These are phyloP conservation scores for Alternaria metachromatica DNA, from an alignment of 2,329 filamentous ascomycete genomes.

Conservation along the genomic window DNA sequence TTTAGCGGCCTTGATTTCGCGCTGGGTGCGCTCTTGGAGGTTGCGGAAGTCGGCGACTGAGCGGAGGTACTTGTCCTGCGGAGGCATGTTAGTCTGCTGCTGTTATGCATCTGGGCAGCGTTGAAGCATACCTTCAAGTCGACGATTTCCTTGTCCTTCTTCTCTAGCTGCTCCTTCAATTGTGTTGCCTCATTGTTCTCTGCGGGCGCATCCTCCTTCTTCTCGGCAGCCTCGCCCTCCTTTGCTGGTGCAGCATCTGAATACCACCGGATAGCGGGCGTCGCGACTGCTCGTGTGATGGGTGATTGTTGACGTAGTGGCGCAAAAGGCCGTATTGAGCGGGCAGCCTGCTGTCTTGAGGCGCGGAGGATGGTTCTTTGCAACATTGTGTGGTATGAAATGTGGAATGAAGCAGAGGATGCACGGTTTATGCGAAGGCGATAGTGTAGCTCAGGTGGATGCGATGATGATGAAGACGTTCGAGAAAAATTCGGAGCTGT, in stretches of 20 bases:
- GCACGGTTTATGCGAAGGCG: neutral
- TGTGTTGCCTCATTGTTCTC: slow-evolving; percentile 36
- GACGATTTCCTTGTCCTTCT: slow-evolving; percentile 73
- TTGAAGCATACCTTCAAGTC: slow-evolving; percentile 78
- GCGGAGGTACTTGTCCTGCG: slow-evolving; percentile 91
- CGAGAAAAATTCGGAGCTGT: slow-evolving; percentile 27
- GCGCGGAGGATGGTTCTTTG: slow-evolving; percentile 59
- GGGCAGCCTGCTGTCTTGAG: slow-evolving; percentile 52
- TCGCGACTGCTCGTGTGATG: slow-evolving; percentile 39
- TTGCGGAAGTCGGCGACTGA: slow-evolving; percentile 97
- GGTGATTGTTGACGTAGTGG: slow-evolving; percentile 40
- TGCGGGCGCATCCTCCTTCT: slow-evolving; percentile 55
- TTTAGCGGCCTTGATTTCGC: slow-evolving; percentile 84
- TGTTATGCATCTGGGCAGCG: neutral
- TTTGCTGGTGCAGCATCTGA: slow-evolving; percentile 56
- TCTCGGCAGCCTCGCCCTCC: slow-evolving; percentile 49
- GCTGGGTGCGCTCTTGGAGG: slow-evolving; percentile 90
- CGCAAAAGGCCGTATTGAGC: slow-evolving; percentile 50
- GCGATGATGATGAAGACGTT: slow-evolving; percentile 28
- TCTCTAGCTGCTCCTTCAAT: slow-evolving; percentile 71
- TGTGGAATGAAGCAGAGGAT: neutral
- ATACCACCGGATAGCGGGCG: slow-evolving; percentile 52
- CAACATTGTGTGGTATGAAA: slow-evolving; percentile 51
- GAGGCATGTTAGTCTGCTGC: neutral
- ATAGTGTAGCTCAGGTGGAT: slow-evolving; percentile 3